A percentile compares a stretch with the other conserved stretches of the same genome.
Conservation (phyloP, 23 red algal species). For the Gracilaria gracilis region DNA sequence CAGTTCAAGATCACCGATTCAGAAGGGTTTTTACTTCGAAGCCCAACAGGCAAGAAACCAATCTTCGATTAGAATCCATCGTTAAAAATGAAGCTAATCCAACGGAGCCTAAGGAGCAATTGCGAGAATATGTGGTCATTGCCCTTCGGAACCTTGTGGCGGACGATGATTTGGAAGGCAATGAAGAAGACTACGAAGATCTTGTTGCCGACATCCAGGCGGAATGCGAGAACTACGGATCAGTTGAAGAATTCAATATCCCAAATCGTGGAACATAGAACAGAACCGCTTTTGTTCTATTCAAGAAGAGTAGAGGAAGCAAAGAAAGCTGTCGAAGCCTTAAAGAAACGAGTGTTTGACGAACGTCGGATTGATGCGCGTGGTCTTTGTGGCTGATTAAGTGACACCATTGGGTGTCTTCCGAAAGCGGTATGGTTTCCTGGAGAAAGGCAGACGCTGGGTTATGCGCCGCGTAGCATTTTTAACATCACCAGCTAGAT, state of each 20-base stretch:
- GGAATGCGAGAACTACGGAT: slow-evolving; percentile 64
- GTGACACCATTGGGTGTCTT: no score
- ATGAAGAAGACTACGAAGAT: slow-evolving; percentile 66
- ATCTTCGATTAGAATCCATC: not conserved
- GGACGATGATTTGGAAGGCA: no score
- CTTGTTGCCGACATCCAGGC: slow-evolving; percentile 50
- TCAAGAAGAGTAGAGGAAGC: slow-evolving; percentile 29
- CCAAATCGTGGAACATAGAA: slow-evolving; percentile 33
- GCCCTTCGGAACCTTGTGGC: no score
- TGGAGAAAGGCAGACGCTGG: not conserved
- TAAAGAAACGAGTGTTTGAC: slow-evolving; percentile 35
- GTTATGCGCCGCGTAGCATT: slow-evolving; percentile 4
- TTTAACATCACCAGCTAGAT: not conserved
- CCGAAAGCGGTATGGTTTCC: no score
- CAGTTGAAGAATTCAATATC: slow-evolving; percentile 49
- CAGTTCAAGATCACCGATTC: not conserved
- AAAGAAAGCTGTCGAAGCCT: slow-evolving; percentile 40
- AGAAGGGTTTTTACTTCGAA: not conserved
- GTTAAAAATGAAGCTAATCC: not conserved
- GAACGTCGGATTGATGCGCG: no score
- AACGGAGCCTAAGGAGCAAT: no score
- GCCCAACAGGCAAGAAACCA: not conserved
- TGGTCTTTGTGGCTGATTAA: no score
- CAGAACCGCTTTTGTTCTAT: slow-evolving; percentile 46
- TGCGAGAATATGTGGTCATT: no score